Evolutionary conservation across 148 eudicot species (phyloP).

Genomic region (Spergularia bocconei): DNA sequence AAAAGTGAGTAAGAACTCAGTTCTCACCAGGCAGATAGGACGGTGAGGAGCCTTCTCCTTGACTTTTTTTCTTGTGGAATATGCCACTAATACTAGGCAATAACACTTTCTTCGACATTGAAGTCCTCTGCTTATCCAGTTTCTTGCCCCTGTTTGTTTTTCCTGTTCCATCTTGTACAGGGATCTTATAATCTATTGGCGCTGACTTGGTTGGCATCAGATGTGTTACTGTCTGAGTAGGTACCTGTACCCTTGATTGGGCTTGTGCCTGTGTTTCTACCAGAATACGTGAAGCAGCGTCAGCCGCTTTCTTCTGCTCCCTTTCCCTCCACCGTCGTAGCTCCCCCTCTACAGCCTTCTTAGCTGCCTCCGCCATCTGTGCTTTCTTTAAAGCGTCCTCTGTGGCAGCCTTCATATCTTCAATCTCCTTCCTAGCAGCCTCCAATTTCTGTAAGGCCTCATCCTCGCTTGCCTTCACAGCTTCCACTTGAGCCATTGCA

Average conservation of each 20-base stretch:
- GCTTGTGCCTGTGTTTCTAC: conserved; percentile 40
- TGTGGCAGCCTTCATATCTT: conserved; percentile 60
- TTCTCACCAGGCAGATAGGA: conserved; percentile 67
- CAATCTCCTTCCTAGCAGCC: conserved; percentile 64
- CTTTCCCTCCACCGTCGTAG: conserved; percentile 75
- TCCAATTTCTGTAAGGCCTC: conserved; percentile 74
- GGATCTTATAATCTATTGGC: conserved; percentile 36
- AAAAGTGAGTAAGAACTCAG: conserved; percentile 9
- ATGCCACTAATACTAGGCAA: conserved; percentile 62
- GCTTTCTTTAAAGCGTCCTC: conserved; percentile 68
- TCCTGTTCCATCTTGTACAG: conserved; percentile 39
- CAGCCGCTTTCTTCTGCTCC: conserved; percentile 84
- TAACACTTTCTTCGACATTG: conserved; percentile 49
- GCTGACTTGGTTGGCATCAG: conserved; percentile 38
- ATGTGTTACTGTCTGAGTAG: conserved; percentile 14
- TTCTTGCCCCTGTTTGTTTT: conserved; percentile 28
- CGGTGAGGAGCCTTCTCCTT: conserved; percentile 54
- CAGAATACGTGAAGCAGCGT: conserved; percentile 62
- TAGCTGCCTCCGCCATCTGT: conserved; percentile 79
- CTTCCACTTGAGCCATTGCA: conserved; percentile 85
- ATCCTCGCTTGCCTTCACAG: conserved; percentile 82
- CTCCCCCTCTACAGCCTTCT: conserved; percentile 87
- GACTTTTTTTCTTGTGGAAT: conserved; percentile 71
- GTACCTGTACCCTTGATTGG: conserved; percentile 16
- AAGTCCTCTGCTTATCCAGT: conserved; percentile 48